Evolutionary conservation across 2,329 filamentous ascomycete species (phyloP), one percentile per base, ranked within the genome.

Genomic region (Arthroderma sp.): DNA sequence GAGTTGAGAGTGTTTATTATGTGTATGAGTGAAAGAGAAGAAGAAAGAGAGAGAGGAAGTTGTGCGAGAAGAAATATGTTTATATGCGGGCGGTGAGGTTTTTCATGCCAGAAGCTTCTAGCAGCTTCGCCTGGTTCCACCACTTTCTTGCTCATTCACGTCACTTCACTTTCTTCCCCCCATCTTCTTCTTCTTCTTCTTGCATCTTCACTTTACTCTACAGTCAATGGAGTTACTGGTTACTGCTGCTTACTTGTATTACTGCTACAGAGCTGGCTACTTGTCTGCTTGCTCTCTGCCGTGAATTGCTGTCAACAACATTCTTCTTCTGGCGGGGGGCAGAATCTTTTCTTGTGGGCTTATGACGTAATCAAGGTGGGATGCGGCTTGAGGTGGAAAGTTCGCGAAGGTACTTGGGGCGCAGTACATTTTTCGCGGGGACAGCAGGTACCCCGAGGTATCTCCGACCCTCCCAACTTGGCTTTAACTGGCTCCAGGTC

Each of bases 51-150:
- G n/a, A 43, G 53, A 57, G 49, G 38, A 44, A 49, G 44, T 55
- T 62, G 59, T 60, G 59, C 55, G 58, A 56, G 59, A 28, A 33
- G 57, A 33, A 59, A 58, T 53, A 49, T 65, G 65, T 65, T 70
- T 63, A 72, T 73, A 73, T 72, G 73, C 61, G 66, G 70, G 70
- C 68, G 70, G 71, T 72, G 70, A 68, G 66, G 39, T 38, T 64
- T 68, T 65, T 61, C 63, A 64, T 63, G 65, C 58, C 66, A 66
- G 68, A 73, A 72, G 69, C 66, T 73, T 74, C 71, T 73, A 73
- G 71, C 66, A 54, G 21, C 33, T 54, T 54, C 51, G 31, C 51
- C 25, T 25, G 35, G 31, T 54, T 58, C 57, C 59, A 58, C 47
- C 39, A 21, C 13, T 33, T 58, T 61, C 57, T 17, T 39, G 23